phyloP scores from a whole-genome alignment of 2,329 filamentous ascomycete genomes.

The Periconia sp. region DNA sequence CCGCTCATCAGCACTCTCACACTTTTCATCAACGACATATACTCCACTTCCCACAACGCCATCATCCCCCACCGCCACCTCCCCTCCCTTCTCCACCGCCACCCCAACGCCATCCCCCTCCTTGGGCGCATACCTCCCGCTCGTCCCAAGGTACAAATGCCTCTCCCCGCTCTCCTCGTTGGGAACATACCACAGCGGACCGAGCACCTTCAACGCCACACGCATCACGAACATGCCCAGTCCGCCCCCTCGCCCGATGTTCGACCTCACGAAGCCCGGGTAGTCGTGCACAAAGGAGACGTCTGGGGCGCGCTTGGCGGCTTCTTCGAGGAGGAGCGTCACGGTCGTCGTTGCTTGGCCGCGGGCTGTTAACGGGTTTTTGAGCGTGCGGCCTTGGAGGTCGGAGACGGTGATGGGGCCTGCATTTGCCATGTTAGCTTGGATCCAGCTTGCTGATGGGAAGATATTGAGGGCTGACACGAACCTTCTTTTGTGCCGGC shows the following conservation, averaged over 20 bases:
- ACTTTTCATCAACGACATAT: slow-evolving; percentile 36
- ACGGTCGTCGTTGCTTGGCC: slow-evolving; percentile 29
- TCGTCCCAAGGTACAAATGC: slow-evolving; percentile 44
- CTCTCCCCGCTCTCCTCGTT: slow-evolving; percentile 41
- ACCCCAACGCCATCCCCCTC: slow-evolving; percentile 28
- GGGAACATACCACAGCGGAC: slow-evolving; percentile 25
- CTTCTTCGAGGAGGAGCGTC: slow-evolving; percentile 29
- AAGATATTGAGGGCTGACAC: background rate
- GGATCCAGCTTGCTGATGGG: too few relatives aligned
- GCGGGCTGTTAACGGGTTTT: slow-evolving; percentile 14
- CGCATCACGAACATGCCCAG: slow-evolving; percentile 15
- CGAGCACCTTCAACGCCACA: slow-evolving; percentile 13
- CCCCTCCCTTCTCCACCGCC: slow-evolving; percentile 6
- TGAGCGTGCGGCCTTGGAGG: slow-evolving; percentile 21
- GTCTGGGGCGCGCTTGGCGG: slow-evolving; percentile 23
- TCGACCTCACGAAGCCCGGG: slow-evolving; percentile 31
- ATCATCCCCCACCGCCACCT: slow-evolving; percentile 29
- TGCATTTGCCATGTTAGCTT: too few relatives aligned
- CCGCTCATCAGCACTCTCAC: slow-evolving; percentile 29
- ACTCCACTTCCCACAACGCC: slow-evolving; percentile 40
- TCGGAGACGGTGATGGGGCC: slow-evolving; percentile 25
- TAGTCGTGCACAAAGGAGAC: slow-evolving; percentile 38
- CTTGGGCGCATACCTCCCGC: slow-evolving; percentile 38
- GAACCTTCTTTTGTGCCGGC: slow-evolving; percentile 28
- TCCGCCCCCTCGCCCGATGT: slow-evolving; percentile 21